These are phyloP conservation scores for Blastobotrys muscicola DNA, from an alignment of 805 yeast species.

Conservation along the genomic window DNA sequence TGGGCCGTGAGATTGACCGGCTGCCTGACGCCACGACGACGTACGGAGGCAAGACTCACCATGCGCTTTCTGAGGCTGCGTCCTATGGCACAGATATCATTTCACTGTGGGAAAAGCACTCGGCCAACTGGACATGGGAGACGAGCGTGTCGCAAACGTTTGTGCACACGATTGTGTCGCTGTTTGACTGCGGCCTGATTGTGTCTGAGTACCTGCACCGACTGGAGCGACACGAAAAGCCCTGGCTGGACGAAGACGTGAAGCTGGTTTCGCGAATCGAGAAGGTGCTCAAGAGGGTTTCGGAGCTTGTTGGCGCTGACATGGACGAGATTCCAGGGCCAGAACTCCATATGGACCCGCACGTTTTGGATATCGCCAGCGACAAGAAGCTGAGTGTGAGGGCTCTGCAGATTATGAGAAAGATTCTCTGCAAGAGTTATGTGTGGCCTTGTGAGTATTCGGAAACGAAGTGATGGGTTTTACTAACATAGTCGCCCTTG, in stretches of 20 bases:
- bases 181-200: conserved; percentile 30
- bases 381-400: conserved; percentile 10
- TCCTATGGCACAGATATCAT: conserved; percentile 31
- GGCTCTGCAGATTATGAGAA: conserved; percentile 14
- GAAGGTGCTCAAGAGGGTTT: conserved; percentile 18
- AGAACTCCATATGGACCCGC: not conserved
- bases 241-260: conserved; percentile 16
- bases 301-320: conserved; percentile 18
- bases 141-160: conserved; percentile 27
- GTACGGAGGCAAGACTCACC: conserved; percentile 12
- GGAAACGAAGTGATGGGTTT: too few relatives aligned
- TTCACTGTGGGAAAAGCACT: conserved; percentile 30
- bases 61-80: conserved; percentile 29
- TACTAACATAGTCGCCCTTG: conserved; percentile 8
- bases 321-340: conserved; percentile 7
- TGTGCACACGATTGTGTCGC: conserved; percentile 26
- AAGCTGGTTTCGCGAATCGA: conserved; percentile 13
- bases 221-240: conserved; percentile 12
- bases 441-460: conserved; percentile 17
- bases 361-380: conserved; percentile 6
- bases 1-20: conserved; percentile 20
- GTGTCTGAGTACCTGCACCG: conserved; percentile 26
- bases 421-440: conserved; percentile 15
- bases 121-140: conserved; percentile 23
- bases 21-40: conserved; percentile 9